These are phyloP conservation scores for Ascochyta pisi DNA, from an alignment of 2,329 filamentous ascomycete genomes.

Conservation along the genomic window DNA sequence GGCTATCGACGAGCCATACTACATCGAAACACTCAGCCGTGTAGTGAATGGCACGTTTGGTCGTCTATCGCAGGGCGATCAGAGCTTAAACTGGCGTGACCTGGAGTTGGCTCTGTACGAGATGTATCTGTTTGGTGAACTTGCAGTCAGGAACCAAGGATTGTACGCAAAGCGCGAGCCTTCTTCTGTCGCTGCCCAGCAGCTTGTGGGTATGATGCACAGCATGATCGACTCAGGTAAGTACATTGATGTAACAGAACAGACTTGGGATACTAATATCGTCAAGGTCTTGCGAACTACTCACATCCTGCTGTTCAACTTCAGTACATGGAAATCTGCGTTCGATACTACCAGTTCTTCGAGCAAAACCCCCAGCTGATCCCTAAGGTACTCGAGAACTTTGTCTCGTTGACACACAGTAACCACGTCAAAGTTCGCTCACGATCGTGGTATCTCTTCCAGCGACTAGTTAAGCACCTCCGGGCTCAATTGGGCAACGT, in stretches of 20 bases:
- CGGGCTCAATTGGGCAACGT: conserved; percentile 84
- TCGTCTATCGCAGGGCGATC: conserved; percentile 72
- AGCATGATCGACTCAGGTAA: conserved; percentile 92
- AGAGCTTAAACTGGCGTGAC: conserved; percentile 90
- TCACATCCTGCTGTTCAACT: conserved; percentile 90
- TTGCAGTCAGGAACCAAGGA: conserved; percentile 87
- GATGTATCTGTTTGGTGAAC: conserved; percentile 93
- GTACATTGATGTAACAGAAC: conserved; percentile 30
- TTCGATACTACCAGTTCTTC: conserved; percentile 92
- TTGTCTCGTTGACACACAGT: conserved; percentile 89
- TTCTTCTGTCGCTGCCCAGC: conserved; percentile 77
- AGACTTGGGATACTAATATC: conserved; percentile 16
- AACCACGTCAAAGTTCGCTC: conserved; percentile 85
- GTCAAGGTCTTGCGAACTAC: conserved; percentile 78
- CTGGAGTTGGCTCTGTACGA: conserved; percentile 92
- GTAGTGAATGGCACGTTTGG: conserved; percentile 89
- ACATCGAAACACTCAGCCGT: conserved; percentile 85
- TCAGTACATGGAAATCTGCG: conserved; percentile 98
- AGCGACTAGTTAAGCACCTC: conserved; percentile 88
- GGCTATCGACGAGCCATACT: conserved; percentile 84
- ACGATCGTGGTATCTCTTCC: conserved; percentile 96
- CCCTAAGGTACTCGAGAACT: conserved; percentile 85
- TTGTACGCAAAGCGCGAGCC: conserved; percentile 86
- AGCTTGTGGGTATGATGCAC: conserved; percentile 88
- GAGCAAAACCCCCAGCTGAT: conserved; percentile 83